phyloP scores from a whole-genome alignment of 306 rosid genomes.

The Medicago arabica region DNA sequence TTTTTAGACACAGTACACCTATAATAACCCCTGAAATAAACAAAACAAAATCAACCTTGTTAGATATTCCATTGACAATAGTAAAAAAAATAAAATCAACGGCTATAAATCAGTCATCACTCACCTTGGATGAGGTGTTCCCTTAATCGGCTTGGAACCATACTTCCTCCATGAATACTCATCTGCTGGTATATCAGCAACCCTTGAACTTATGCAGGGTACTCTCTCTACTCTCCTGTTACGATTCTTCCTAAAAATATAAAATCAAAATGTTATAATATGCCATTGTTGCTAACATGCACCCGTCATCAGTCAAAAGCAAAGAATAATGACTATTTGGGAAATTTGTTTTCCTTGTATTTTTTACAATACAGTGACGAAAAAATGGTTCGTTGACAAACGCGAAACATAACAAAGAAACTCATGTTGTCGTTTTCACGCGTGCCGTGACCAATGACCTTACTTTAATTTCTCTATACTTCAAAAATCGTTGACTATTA shows the following conservation, averaged over 20 bases:
- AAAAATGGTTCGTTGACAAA: neutral
- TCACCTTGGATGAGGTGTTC: constrained; percentile 87
- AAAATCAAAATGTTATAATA: neutral
- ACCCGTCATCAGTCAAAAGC: constrained; percentile 37
- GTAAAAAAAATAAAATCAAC: neutral
- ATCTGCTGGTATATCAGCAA: constrained; percentile 89
- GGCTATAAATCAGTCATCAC: neutral
- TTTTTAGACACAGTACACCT: constrained; percentile 79
- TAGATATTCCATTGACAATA: neutral
- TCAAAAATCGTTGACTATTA: constrained; percentile 58
- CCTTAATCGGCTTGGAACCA: constrained; percentile 95
- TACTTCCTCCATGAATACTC: constrained; percentile 90
- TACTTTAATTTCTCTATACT: constrained; percentile 33
- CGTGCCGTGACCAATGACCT: constrained; percentile 44
- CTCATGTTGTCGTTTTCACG: constrained; percentile 52
- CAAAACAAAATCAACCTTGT: neutral
- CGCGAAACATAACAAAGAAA: constrained; percentile 3
- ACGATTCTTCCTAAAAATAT: constrained; percentile 67
- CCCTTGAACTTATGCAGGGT: constrained; percentile 77
- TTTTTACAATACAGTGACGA: neutral
- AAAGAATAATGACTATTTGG: neutral
- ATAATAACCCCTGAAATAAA: constrained; percentile 71
- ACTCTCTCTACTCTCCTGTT: constrained; percentile 71
- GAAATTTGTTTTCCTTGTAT: constrained; percentile 17
- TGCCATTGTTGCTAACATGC: neutral